Evolutionary conservation across 305 asterid genomes (phyloP).

Genomic region (Rubia occidens): DNA sequence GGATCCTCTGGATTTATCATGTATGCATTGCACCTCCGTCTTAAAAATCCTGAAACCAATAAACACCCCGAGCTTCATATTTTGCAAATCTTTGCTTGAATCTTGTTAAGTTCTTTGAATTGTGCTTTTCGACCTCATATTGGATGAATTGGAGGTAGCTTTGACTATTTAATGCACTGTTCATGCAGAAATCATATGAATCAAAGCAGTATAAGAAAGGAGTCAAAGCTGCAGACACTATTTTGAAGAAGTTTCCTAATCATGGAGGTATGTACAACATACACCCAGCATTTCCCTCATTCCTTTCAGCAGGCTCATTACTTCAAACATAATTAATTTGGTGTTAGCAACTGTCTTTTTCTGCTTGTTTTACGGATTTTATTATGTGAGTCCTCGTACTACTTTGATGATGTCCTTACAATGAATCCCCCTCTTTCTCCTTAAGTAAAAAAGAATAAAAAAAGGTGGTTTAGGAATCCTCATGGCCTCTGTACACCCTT

Average conservation of each 20-base stretch:
- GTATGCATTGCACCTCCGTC: neutral
- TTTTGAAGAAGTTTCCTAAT: conserved; percentile 92
- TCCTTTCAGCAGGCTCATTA: conserved; percentile 10
- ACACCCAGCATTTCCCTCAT: conserved; percentile 21
- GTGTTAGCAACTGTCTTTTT: neutral
- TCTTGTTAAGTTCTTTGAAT: neutral
- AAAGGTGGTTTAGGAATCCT: too few species aligned
- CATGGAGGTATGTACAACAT: conserved; percentile 75
- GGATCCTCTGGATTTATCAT: neutral
- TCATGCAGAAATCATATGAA: conserved; percentile 85
- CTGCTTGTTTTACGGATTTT: neutral
- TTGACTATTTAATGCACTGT: conserved; percentile 2
- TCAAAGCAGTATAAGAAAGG: conserved; percentile 97
- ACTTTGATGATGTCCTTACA: neutral
- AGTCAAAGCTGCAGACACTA: conserved; percentile 90
- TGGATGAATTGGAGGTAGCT: neutral
- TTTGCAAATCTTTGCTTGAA: neutral
- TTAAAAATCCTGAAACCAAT: neutral
- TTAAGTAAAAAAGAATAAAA: too few species aligned
- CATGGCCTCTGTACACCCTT: neutral
- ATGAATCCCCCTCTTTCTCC: too few species aligned
- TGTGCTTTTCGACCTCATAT: neutral
- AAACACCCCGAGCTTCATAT: neutral
- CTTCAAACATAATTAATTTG: neutral
- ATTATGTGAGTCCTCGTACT: neutral